Evolutionary conservation across 805 yeast genomes (phyloP).

Genomic region (Metschnikowia similis): DNA sequence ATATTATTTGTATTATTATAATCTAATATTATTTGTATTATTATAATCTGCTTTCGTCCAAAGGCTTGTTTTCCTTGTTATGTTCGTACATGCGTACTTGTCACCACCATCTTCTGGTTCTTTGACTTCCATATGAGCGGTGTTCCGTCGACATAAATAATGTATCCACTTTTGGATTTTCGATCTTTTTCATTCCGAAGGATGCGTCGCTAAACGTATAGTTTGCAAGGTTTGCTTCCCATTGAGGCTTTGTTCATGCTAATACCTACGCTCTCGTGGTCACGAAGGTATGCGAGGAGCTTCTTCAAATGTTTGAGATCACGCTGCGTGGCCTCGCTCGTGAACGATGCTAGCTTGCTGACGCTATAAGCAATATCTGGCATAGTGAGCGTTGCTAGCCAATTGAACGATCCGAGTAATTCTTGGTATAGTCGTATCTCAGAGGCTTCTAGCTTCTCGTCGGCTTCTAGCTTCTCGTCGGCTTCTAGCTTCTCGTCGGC

Average conservation of each 20-base stretch:
- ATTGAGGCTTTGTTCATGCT: not conserved
- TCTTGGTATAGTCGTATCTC: slow-evolving; percentile 1
- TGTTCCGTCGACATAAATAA: too few relatives aligned
- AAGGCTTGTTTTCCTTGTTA: not conserved
- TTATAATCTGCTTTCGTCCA: too few relatives aligned
- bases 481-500: too few relatives aligned
- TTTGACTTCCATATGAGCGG: too few relatives aligned
- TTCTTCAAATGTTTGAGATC: not conserved
- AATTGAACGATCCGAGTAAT: not conserved
- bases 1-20: too few relatives aligned
- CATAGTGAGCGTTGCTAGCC: not conserved
- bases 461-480: not conserved
- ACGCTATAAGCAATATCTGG: not conserved
- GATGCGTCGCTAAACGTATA: too few relatives aligned
- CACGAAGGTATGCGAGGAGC: not conserved
- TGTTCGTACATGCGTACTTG: not conserved
- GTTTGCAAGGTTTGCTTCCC: not conserved
- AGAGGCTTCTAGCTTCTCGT: not conserved
- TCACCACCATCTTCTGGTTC: too few relatives aligned
- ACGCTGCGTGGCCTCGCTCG: not conserved
- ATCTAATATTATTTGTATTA: too few relatives aligned
- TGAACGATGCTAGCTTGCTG: not conserved
- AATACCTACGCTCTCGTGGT: not conserved
- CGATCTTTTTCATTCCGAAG: too few relatives aligned
- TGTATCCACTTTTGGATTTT: too few relatives aligned